Base-by-base conservation (phyloP, 2,329 filamentous ascomycete genomes). In the Fusarium devonianum region DNA sequence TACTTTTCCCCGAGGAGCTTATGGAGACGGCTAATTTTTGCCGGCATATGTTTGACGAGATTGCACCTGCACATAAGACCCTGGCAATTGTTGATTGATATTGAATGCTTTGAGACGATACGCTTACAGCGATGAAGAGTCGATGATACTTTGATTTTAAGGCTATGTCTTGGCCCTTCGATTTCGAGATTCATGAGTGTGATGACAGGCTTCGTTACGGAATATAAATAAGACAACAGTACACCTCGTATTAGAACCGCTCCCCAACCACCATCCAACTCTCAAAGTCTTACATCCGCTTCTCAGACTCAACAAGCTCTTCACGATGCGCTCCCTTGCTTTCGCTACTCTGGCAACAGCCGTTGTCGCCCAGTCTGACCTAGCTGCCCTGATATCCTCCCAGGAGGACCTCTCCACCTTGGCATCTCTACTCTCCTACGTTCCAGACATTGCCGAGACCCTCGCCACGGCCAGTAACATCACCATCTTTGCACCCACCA, bases 401-500 rank as follows among this genome's bases (percentile, higher is more conserved):
- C 58, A 62, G 6, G 23, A 49, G 6, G 58, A 62, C 6, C 52
- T 62, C 4, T 57, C 55, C 2, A 62, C 55, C 0, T 12, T 62
- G 1, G 51, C 52, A 3, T 56, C 58, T 28, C 58, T 62, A 3
- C 37, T 62, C 18, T 42, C 50, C 25, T 52, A 59, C 5, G 55
- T 62, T 0, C 55, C 56, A 5, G 58, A 56, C 7, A 59, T 72
- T 6, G 64, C 69, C 4, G 64, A 71, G 14, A 65, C 58, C 11
- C 65, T 73, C 7, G 56, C 64, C 9, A 56, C 61, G 12, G 60
- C 67, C 2, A 64, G 56, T 23, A 72, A 72, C 51, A 68, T 70
- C 37, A 70, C 66, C 44, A 72, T 69, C 49, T 62, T 71, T 14
- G 70, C 71, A 0, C 70, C 71, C 4, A 69, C 67, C 11, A 71